A percentile compares a stretch with the other conserved stretches of the same genome.
phyloP scores from a whole-genome alignment of 2,329 filamentous ascomycete genomes.

The Proliferodiscus dingleyae region DNA sequence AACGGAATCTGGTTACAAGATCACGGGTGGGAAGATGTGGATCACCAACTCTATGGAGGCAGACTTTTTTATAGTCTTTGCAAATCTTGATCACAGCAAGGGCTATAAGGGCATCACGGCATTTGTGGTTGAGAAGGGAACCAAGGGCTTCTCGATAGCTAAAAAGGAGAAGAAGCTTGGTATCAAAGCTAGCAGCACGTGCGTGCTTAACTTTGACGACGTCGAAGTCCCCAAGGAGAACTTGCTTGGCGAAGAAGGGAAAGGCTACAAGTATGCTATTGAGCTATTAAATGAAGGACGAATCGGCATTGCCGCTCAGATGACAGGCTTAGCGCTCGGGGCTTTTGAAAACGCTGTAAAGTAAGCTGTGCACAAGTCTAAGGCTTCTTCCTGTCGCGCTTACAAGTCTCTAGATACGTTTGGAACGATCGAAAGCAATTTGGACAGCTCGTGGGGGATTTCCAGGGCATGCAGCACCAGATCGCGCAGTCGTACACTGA shows the following conservation, averaged over 20 bases:
- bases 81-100: constrained; percentile 86
- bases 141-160: constrained; percentile 84
- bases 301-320: constrained; percentile 96
- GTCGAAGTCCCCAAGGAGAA: constrained; percentile 86
- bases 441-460: constrained; percentile 85
- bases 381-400: constrained; percentile 11
- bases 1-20: constrained; percentile 76
- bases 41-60: constrained; percentile 97
- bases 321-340: constrained; percentile 93
- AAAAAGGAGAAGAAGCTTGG: constrained; percentile 99
- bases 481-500: constrained; percentile 94
- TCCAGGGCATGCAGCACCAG: constrained; percentile 99
- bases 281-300: constrained; percentile 89
- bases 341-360: constrained; percentile 91
- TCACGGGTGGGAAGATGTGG: constrained; percentile 98
- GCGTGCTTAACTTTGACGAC: constrained; percentile 96
- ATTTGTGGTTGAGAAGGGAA: constrained; percentile 89
- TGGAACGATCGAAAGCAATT: constrained; percentile 99
- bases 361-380: constrained; percentile 38
- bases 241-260: constrained; percentile 78
- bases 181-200: constrained; percentile 92
- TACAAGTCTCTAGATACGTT: constrained; percentile 59
- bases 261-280: constrained; percentile 98
- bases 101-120: constrained; percentile 97
- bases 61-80: constrained; percentile 94